phyloP scores from a whole-genome alignment of 176 grass and related monocot species.

The Dactylis glomerata region DNA sequence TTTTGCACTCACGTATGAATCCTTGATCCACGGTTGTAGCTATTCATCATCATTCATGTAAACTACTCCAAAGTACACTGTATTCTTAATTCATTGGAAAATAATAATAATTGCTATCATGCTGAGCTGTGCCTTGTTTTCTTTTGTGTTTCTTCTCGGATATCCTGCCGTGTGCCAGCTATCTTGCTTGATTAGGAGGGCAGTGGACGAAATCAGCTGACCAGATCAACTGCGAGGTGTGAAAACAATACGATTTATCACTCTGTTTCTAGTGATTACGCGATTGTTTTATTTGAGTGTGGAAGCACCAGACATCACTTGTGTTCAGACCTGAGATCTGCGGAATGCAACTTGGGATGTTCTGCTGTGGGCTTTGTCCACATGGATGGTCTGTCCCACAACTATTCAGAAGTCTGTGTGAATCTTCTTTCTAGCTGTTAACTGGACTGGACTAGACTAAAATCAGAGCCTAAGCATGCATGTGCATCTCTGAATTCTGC shows the following conservation, averaged over 20 bases:
- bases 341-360: not conserved
- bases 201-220: constrained; percentile 23
- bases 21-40: not conserved
- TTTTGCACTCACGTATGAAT: not conserved
- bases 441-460: not conserved
- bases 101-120: not conserved
- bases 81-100: constrained; percentile 12
- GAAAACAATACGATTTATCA: not conserved
- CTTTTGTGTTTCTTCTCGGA: not conserved
- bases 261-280: constrained; percentile 13
- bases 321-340: constrained; percentile 12
- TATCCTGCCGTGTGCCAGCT: constrained; percentile 22
- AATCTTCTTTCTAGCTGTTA: not conserved
- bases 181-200: not conserved
- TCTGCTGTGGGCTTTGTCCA: not conserved
- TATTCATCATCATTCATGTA: constrained; percentile 5
- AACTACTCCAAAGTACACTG: constrained; percentile 4
- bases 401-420: not conserved
- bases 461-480: not conserved
- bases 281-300: not conserved
- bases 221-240: constrained; percentile 14
- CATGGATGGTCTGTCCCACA: not conserved
- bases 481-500: not conserved
- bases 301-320: not conserved
- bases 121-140: constrained; percentile 18